A percentile compares a stretch with the other conserved stretches of the same genome.
Evolutionary conservation across 192 early-diverging fungal species (phyloP).

Genomic region (Chytriomyces hyalinus): DNA sequence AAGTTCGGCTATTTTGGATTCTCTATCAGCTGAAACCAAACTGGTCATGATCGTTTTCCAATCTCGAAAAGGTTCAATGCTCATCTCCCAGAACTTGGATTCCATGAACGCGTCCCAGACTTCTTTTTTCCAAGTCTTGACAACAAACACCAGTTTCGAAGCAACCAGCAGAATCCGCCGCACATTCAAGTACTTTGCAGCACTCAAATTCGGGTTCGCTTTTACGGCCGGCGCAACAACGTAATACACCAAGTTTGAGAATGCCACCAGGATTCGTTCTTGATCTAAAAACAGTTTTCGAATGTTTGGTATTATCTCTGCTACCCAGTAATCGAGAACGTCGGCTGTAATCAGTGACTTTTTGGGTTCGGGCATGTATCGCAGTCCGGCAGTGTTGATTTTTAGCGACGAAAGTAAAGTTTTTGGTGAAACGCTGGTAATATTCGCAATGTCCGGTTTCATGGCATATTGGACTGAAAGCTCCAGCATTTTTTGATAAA

Average conservation of each 20-base stretch:
- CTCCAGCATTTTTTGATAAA: conserved; percentile 38
- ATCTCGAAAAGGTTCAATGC: conserved; percentile 47
- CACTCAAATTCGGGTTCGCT: conserved; percentile 44
- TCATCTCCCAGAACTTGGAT: conserved; percentile 73
- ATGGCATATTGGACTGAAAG: not conserved
- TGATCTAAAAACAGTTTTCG: conserved; percentile 74
- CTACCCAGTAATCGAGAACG: conserved; percentile 53
- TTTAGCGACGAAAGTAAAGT: not conserved
- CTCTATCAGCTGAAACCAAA: conserved; percentile 77
- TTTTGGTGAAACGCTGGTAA: not conserved
- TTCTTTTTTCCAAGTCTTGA: conserved; percentile 75
- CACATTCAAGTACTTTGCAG: conserved; percentile 34
- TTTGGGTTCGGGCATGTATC: not conserved
- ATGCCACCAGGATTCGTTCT: conserved; percentile 66
- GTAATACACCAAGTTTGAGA: conserved; percentile 84
- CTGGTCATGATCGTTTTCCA: conserved; percentile 76
- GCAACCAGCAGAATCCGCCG: conserved; percentile 68
- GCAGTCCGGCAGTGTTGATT: not conserved
- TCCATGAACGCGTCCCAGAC: conserved; percentile 80
- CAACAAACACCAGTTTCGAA: conserved; percentile 64
- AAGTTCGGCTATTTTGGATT: conserved; percentile 70
- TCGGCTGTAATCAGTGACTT: conserved; percentile 19
- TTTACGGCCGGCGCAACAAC: conserved; percentile 73
- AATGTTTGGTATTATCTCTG: conserved; percentile 69
- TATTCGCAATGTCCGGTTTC: not conserved